These are phyloP conservation scores for Cladosporium sp. DNA, from an alignment of 2,329 filamentous ascomycete species.

Conservation along the genomic window DNA sequence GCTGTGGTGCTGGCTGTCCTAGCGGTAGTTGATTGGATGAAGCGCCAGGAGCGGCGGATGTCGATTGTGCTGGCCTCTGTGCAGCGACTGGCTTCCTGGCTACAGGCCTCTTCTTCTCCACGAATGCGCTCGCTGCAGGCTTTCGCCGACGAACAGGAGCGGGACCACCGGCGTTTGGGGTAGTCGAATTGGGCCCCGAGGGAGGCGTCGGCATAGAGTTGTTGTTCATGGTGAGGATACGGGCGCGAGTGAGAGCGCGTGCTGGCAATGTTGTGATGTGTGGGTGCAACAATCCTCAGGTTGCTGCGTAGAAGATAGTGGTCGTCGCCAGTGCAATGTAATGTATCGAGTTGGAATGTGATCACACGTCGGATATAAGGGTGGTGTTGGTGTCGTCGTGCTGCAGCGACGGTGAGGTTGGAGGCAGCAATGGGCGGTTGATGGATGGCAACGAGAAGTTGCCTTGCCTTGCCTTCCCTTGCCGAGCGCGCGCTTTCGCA, in stretches of 20 bases:
- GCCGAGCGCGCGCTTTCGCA: not conserved
- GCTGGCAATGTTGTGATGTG: not conserved
- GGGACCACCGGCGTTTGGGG: slow-evolving; percentile 39
- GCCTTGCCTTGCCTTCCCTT: slow-evolving; percentile 2
- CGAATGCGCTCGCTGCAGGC: slow-evolving; percentile 38
- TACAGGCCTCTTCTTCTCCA: slow-evolving; percentile 26
- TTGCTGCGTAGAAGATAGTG: not conserved
- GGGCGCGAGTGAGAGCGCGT: not conserved
- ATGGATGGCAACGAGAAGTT: not conserved
- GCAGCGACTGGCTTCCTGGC: slow-evolving; percentile 38
- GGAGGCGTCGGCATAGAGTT: slow-evolving; percentile 35
- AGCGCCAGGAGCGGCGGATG: not conserved
- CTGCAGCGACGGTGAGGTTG: not conserved
- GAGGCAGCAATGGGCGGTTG: slow-evolving; percentile 1
- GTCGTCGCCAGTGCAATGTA: not conserved
- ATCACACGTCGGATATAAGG: not conserved
- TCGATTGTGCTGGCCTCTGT: slow-evolving; percentile 13
- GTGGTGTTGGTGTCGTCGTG: not conserved
- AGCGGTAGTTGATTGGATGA: not conserved
- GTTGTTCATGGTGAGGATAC: slow-evolving; percentile 33
- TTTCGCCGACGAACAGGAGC: slow-evolving; percentile 37
- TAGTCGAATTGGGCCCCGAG: slow-evolving; percentile 29
- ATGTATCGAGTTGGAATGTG: not conserved
- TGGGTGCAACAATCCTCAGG: not conserved
- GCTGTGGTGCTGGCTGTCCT: slow-evolving; percentile 1